A percentile compares a stretch with the other conserved stretches of the same genome.
phyloP scores from a whole-genome alignment of 169 alveolate species.

The Eimeria acervulina region DNA sequence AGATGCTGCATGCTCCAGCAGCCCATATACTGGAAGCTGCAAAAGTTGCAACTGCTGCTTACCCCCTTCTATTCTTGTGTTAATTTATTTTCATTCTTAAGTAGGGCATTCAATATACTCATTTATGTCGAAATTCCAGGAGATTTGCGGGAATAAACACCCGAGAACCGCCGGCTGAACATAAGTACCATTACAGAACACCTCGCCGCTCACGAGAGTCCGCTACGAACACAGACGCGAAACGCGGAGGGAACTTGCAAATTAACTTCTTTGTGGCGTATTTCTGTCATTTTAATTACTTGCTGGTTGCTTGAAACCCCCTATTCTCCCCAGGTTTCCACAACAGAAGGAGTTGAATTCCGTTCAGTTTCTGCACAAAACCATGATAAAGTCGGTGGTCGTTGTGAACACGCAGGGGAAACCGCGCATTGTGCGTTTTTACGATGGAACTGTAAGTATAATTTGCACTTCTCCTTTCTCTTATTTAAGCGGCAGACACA shows the following conservation, averaged over 20 bases:
- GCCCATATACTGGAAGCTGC: not conserved
- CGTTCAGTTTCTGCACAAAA: not conserved
- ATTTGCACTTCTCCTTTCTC: not conserved
- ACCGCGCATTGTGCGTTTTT: conserved; percentile 92
- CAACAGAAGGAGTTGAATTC: not conserved
- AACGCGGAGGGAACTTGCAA: not conserved
- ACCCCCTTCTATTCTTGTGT: not conserved
- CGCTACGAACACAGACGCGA: too few relatives aligned
- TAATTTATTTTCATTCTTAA: too few relatives aligned
- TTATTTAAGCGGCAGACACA: too few relatives aligned
- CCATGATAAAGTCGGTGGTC: conserved; percentile 91
- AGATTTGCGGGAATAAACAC: not conserved
- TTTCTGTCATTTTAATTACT: not conserved
- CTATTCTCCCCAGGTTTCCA: too few relatives aligned
- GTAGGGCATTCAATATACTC: not conserved
- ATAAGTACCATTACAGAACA: not conserved
- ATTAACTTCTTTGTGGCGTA: not conserved
- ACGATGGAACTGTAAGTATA: conserved; percentile 88
- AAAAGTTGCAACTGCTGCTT: not conserved
- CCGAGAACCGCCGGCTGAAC: not conserved
- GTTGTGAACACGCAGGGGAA: conserved; percentile 92
- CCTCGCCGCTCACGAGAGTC: not conserved
- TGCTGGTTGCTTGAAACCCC: not conserved
- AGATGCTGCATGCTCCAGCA: not conserved
- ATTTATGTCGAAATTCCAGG: not conserved